phyloP scores from a whole-genome alignment of 805 yeast genomes.

The Yueomyces sp. region DNA sequence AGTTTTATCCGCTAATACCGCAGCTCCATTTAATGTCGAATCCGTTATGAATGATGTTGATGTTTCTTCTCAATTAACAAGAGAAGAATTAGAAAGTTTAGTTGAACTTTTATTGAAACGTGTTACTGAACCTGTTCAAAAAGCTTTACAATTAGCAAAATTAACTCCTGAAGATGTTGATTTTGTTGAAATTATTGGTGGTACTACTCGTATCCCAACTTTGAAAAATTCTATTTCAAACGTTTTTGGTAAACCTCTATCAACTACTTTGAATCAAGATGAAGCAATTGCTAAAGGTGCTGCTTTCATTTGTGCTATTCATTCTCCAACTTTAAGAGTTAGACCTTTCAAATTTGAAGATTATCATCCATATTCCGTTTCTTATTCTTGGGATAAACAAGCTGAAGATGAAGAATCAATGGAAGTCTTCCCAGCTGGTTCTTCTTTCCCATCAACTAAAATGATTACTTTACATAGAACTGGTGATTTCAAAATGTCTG shows the following conservation, averaged over 20 bases:
- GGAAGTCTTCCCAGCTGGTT: slow-evolving; percentile 93
- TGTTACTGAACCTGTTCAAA: slow-evolving; percentile 61
- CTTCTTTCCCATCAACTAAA: slow-evolving; percentile 85
- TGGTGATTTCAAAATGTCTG: slow-evolving; percentile 73
- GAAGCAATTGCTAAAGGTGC: slow-evolving; percentile 99
- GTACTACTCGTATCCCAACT: slow-evolving; percentile 92
- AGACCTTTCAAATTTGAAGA: slow-evolving; percentile 98
- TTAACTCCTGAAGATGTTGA: slow-evolving; percentile 61
- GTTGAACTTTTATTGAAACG: slow-evolving; percentile 70
- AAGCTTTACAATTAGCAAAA: slow-evolving; percentile 71
- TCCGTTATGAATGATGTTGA: slow-evolving; percentile 95
- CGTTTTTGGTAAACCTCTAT: slow-evolving; percentile 69
- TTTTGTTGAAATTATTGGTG: slow-evolving; percentile 90
- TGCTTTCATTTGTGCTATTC: slow-evolving; percentile 95
- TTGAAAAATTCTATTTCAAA: slow-evolving; percentile 69
- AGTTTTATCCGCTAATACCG: slow-evolving; percentile 85
- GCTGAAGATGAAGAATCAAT: slow-evolving; percentile 79
- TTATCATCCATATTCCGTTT: slow-evolving; percentile 77
- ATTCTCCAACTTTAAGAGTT: slow-evolving; percentile 95
- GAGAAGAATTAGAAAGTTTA: slow-evolving; percentile 85
- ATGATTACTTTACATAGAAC: slow-evolving; percentile 84
- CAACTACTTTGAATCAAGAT: slow-evolving; percentile 94
- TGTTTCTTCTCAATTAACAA: slow-evolving; percentile 72
- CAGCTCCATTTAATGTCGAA: slow-evolving; percentile 90
- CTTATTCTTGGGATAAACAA: slow-evolving; percentile 88